phyloP scores from a whole-genome alignment of 2,329 filamentous ascomycete genomes.

The Aspergillus nomiae region DNA sequence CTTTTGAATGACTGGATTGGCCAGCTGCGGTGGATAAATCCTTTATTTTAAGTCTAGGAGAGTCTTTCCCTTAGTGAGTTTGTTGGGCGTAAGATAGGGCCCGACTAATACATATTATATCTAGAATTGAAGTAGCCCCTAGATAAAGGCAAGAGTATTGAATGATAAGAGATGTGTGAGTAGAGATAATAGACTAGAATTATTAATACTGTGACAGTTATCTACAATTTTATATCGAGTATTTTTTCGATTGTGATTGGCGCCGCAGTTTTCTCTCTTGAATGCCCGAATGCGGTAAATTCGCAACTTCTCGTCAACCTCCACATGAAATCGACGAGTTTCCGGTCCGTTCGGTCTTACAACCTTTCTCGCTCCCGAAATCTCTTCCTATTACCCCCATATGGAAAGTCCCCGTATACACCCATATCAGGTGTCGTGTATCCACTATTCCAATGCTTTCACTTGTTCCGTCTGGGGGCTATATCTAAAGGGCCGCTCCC shows the following conservation, averaged over 20 bases:
- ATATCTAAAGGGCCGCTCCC: not conserved
- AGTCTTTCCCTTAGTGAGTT: constrained; percentile 81
- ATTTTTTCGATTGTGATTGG: not conserved
- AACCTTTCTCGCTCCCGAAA: not conserved
- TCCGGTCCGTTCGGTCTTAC: not conserved
- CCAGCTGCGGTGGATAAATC: constrained; percentile 79
- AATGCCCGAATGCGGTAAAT: not conserved
- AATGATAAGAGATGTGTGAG: too few relatives aligned
- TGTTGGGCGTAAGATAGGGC: constrained; percentile 56
- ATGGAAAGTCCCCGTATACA: not conserved
- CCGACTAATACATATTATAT: too few relatives aligned
- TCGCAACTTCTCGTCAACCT: not conserved
- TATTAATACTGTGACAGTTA: too few relatives aligned
- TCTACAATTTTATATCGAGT: too few relatives aligned
- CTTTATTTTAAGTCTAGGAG: constrained; percentile 77
- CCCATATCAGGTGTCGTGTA: not conserved
- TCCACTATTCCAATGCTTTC: not conserved
- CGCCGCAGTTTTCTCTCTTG: not conserved
- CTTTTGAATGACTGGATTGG: constrained; percentile 75
- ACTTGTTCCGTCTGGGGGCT: not conserved
- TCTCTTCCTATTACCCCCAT: not conserved
- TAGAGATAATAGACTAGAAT: too few relatives aligned
- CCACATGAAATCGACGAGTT: not conserved
- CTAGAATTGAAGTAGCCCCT: too few relatives aligned
- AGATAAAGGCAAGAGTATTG: too few relatives aligned